Evolutionary conservation across 257 asterid genomes (phyloP).

Genomic region (Plantago major): DNA sequence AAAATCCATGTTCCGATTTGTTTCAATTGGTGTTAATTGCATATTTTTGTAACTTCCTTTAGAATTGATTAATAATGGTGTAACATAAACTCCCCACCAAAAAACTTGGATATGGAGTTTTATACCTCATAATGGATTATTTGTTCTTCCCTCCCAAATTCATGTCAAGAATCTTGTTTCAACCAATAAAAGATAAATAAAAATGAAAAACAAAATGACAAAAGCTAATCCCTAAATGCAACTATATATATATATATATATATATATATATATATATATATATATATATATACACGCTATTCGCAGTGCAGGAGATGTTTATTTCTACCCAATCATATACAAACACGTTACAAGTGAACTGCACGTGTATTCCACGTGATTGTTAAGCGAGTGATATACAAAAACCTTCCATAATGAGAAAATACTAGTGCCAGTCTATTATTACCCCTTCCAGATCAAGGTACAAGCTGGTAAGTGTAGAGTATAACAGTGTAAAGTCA

Average conservation of each 20-base stretch:
- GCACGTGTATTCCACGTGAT: conserved; percentile 1
- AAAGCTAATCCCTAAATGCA: not conserved
- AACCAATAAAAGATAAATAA: conserved; percentile 9
- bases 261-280: too few relatives aligned
- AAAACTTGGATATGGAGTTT: not conserved
- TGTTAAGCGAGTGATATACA: conserved; percentile 6
- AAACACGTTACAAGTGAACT: conserved; percentile 16
- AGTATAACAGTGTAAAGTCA: conserved; percentile 18
- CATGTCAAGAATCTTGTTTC: conserved; percentile 15
- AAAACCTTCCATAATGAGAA: conserved; percentile 18
- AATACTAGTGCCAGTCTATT: not conserved
- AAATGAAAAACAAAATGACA: conserved; percentile 15
- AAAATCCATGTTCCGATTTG: too few relatives aligned
- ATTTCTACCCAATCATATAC: not conserved
- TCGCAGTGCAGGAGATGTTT: not conserved
- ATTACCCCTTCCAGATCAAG: not conserved
- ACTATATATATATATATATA: too few relatives aligned
- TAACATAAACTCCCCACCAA: too few relatives aligned
- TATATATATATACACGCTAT: too few relatives aligned
- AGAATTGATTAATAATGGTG: too few relatives aligned
- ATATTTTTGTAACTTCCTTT: too few relatives aligned
- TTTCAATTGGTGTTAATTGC: too few relatives aligned
- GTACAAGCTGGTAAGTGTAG: conserved; percentile 1
- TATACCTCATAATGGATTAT: not conserved
- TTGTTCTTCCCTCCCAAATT: conserved; percentile 1